Percentiles rank a stretch among this genome's conserved stretches.
Evolutionary conservation across 2,329 filamentous ascomycete genomes (phyloP).

Genomic region (Fonsecaea erecta): DNA sequence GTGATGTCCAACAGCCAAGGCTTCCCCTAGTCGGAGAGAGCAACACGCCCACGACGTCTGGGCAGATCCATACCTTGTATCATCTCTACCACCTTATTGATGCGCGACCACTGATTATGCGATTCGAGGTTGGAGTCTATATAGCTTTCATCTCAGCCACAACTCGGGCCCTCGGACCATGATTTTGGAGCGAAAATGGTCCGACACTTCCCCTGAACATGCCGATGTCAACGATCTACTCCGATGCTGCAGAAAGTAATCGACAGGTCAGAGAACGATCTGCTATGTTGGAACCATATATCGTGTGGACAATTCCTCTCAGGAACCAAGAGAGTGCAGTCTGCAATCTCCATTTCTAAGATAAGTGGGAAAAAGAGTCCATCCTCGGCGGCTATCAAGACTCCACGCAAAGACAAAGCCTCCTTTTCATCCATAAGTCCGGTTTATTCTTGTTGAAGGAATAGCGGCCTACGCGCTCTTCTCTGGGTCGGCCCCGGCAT

Average conservation of each 20-base stretch:
- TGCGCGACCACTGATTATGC: too few relatives aligned
- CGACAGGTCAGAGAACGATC: not conserved
- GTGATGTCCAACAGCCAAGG: not conserved
- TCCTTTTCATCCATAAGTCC: not conserved
- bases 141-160: not conserved
- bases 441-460: not conserved
- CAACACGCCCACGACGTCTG: not conserved
- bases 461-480: conserved; percentile 8
- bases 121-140: not conserved
- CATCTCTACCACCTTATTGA: not conserved
- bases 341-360: not conserved
- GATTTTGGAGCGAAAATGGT: not conserved
- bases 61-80: not conserved
- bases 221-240: not conserved
- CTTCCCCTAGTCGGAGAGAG: not conserved
- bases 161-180: not conserved
- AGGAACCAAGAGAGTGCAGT: not conserved
- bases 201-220: not conserved
- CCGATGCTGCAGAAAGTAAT: not conserved
- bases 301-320: not conserved
- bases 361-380: too few relatives aligned
- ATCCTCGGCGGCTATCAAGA: not conserved
- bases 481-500: conserved; percentile 10
- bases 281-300: not conserved
- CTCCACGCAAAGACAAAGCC: not conserved